These are phyloP conservation scores for Pichia deserticola DNA, from an alignment of 805 yeast species.

Conservation along the genomic window DNA sequence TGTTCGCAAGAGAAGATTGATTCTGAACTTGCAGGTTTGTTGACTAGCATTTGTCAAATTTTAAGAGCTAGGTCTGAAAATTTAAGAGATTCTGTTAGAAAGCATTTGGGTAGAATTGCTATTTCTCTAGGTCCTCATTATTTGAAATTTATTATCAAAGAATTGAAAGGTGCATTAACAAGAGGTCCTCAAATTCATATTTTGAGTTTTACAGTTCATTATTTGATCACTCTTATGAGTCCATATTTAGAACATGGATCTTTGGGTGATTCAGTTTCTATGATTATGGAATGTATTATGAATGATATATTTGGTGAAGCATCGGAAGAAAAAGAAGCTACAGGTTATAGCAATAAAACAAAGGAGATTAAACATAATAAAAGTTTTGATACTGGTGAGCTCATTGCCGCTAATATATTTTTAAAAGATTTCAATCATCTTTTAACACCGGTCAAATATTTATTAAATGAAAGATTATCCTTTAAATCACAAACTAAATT, in stretches of 20 bases:
- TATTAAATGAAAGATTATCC: conserved; percentile 57
- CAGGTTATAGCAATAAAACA: conserved; percentile 77
- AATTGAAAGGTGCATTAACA: conserved; percentile 67
- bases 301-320: conserved; percentile 89
- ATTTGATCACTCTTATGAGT: conserved; percentile 48
- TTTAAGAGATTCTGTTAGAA: conserved; percentile 78
- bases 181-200: conserved; percentile 94
- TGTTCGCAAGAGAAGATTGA: conserved; percentile 50
- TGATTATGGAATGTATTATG: conserved; percentile 71
- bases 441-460: conserved; percentile 59
- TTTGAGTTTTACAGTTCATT: conserved; percentile 79
- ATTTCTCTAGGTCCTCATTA: conserved; percentile 64
- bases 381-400: conserved; percentile 81
- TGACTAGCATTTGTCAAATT: conserved; percentile 84
- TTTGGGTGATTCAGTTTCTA: conserved; percentile 52
- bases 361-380: conserved; percentile 87
- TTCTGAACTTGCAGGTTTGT: conserved; percentile 65
- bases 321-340: conserved; percentile 92
- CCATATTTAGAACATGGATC: conserved; percentile 53
- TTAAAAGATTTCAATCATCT: conserved; percentile 50
- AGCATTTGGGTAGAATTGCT: conserved; percentile 60
- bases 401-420: conserved; percentile 57
- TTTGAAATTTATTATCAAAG: conserved; percentile 66
- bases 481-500: conserved; percentile 65
- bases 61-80: conserved; percentile 81